Conservation (phyloP, 345 rosid species). For the Schrenkiella parvula region DNA sequence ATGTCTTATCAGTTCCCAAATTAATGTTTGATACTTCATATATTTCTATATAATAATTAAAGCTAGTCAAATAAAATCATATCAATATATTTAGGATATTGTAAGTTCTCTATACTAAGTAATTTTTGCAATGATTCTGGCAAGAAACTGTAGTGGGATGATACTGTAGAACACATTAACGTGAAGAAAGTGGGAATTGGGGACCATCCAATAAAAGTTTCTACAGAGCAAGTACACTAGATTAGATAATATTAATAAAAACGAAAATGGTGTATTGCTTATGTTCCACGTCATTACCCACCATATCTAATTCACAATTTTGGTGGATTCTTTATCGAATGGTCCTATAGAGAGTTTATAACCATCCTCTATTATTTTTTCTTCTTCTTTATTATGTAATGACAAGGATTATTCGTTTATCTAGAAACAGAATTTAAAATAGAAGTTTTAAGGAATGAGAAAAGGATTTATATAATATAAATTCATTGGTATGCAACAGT, state of each 20-base stretch:
- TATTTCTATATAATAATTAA: not conserved
- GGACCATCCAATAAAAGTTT: slow-evolving; percentile 26
- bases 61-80: not conserved
- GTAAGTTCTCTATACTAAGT: not conserved
- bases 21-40: not conserved
- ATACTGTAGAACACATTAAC: slow-evolving; percentile 21
- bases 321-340: not conserved
- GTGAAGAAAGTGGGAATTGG: slow-evolving; percentile 15
- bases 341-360: not conserved
- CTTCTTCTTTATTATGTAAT: not conserved
- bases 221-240: slow-evolving; percentile 14
- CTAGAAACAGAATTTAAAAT: slow-evolving; percentile 7
- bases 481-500: not conserved
- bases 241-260: not conserved
- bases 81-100: not conserved
- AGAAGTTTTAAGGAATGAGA: not conserved
- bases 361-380: not conserved
- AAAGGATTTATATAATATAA: not conserved
- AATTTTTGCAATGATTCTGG: not conserved
- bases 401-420: not conserved
- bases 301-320: slow-evolving; percentile 1
- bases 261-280: not conserved
- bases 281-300: slow-evolving; percentile 20
- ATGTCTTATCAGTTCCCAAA: slow-evolving; percentile 6
- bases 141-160: slow-evolving; percentile 18